Evolutionary conservation across 495 filamentous ascomycete genomes (phyloP), one percentile per base, ranked within the genome.

Genomic region (Podospora bellae-mahoneyi): DNA sequence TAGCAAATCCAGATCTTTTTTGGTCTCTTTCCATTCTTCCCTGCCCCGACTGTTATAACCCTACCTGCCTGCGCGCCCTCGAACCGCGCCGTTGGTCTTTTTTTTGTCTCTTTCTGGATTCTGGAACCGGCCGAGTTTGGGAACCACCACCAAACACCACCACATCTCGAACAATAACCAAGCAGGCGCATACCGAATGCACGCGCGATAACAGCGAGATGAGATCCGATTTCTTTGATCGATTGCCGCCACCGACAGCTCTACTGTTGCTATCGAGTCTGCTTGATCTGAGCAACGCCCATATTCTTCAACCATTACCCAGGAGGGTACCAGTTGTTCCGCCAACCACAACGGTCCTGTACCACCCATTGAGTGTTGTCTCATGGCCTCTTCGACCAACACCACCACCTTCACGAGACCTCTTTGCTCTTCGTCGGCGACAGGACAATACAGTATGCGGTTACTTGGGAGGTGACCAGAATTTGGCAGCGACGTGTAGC

Each of bases 371-470:
- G 72, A 76, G 81, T 59, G 82, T 83, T 34, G 73, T 79, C 26
- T 70, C 81, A 57, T 84, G 79, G 73, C 79, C 81, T 16, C 75
- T 75, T 7, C 65, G 69, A 23, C 77, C 81, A 13, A 82, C 82
- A 30, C 73, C 77, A 27, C 70, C 78, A n/a, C 80, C 80, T 5
- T 32, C 30, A 18, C 67, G 72, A 10, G 62, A 71, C 53, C 66
- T 76, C 48, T 75, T 76, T 68, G 76, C 77, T 16, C 72, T 80
- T 23, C 76, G 75, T 15, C 76, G 73, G 57, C 79, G 78, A 44
- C 76, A 82, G 30, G 74, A 71, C 27, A 83, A 82, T 72, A 84
- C 82, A 3, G 68, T 84, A 54, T 84, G 82, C 64, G 82, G 82
- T 62, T 84, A 75, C 68, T 76, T 84, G 60, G 79, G 78, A 60